Conservation (phyloP, 768 basidiomycete genomes). For the Rhizopogon sp. region DNA sequence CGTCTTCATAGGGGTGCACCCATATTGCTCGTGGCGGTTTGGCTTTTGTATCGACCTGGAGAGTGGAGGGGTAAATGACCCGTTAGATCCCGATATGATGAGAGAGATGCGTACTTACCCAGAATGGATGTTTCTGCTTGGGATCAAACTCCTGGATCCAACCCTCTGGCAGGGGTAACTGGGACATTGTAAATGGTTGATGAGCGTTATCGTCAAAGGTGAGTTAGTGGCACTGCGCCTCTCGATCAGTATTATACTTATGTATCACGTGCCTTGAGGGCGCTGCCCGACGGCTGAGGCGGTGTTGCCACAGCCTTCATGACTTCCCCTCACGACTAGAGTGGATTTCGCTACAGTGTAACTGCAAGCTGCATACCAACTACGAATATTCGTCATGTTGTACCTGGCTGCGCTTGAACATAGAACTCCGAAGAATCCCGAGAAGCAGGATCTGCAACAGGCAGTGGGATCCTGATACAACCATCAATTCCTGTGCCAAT, state of each 20-base stretch:
- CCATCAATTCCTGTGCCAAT: no score
- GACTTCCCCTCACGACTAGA: no score
- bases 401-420: no score
- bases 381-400: no score
- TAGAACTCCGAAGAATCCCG: no score
- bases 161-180: conserved; percentile 47
- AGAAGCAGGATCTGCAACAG: no score
- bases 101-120: conserved; percentile 27
- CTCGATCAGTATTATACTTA: neutral
- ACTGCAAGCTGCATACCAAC: no score
- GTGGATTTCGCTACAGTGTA: no score
- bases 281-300: neutral
- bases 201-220: neutral
- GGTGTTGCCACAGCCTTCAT: neutral
- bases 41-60: conserved; percentile 60
- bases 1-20: conserved; percentile 70
- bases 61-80: neutral
- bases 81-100: neutral
- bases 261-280: neutral
- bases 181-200: conserved; percentile 16
- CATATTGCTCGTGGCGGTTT: conserved; percentile 64
- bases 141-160: conserved; percentile 50
- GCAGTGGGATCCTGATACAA: no score
- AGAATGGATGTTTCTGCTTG: conserved; percentile 40
- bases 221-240: neutral